phyloP scores from a whole-genome alignment of 2,329 filamentous ascomycete genomes.

The Penicillium occitanis region DNA sequence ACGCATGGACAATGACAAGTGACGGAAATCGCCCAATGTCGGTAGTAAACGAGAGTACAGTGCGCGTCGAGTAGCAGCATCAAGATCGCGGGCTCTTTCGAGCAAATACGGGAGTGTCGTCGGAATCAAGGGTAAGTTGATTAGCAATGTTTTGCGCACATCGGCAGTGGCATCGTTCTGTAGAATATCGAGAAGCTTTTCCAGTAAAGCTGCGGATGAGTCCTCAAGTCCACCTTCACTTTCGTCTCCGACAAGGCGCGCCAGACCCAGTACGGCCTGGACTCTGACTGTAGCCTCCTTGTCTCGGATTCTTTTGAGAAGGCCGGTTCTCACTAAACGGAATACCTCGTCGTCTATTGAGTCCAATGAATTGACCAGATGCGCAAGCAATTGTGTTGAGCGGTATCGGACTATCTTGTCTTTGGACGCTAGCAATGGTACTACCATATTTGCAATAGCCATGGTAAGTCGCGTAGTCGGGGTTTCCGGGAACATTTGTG shows the following conservation, averaged over 20 bases:
- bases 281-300: conserved; percentile 91
- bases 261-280: conserved; percentile 88
- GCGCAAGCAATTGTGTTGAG: conserved; percentile 83
- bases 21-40: conserved; percentile 87
- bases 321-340: conserved; percentile 71
- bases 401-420: conserved; percentile 92
- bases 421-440: conserved; percentile 78
- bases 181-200: conserved; percentile 81
- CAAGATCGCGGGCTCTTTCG: conserved; percentile 85
- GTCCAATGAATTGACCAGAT: conserved; percentile 89
- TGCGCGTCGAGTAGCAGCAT: conserved; percentile 77
- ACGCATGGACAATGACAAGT: conserved; percentile 87
- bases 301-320: conserved; percentile 84
- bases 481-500: conserved; percentile 73
- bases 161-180: conserved; percentile 95
- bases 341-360: conserved; percentile 91
- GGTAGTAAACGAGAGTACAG: conserved; percentile 86
- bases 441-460: conserved; percentile 68
- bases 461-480: conserved; percentile 77
- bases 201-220: conserved; percentile 66
- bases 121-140: conserved; percentile 85
- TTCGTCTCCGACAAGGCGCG: conserved; percentile 75
- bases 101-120: conserved; percentile 81
- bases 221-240: conserved; percentile 67
- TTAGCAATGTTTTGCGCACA: conserved; percentile 80